These are phyloP conservation scores for Penicillium subrubescens DNA, from an alignment of 495 filamentous ascomycete genomes.

Conservation along the genomic window DNA sequence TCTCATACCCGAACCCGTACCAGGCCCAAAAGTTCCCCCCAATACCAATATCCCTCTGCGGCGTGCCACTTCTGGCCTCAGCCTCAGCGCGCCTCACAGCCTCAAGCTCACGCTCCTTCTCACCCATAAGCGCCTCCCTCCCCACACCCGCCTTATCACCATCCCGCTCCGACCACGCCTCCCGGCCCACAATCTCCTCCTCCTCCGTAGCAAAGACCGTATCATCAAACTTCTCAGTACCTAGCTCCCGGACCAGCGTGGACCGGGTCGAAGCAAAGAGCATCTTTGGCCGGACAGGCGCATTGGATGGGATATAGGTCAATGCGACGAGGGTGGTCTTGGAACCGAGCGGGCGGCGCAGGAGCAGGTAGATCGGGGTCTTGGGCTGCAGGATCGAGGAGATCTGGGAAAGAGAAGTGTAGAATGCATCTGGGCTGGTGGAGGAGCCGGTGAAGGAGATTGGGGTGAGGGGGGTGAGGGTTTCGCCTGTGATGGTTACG, in stretches of 20 bases:
- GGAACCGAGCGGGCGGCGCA: slow-evolving; percentile 63
- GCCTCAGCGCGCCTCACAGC: slow-evolving; percentile 81
- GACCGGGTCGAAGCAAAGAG: slow-evolving; percentile 88
- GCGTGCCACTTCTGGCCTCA: slow-evolving; percentile 72
- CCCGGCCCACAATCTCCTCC: slow-evolving; percentile 63
- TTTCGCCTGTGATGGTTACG: slow-evolving; percentile 74
- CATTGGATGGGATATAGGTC: slow-evolving; percentile 88
- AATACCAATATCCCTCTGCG: slow-evolving; percentile 54
- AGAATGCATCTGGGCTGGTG: slow-evolving; percentile 54
- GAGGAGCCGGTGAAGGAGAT: slow-evolving; percentile 56
- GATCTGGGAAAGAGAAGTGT: slow-evolving; percentile 61
- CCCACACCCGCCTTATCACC: slow-evolving; percentile 47
- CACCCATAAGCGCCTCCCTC: slow-evolving; percentile 73
- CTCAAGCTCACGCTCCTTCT: slow-evolving; percentile 80
- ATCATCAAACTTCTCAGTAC: slow-evolving; percentile 83
- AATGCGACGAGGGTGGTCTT: slow-evolving; percentile 65
- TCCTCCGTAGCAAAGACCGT: slow-evolving; percentile 76
- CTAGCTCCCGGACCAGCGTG: slow-evolving; percentile 82
- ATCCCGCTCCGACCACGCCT: slow-evolving; percentile 79
- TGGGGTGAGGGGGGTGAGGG: slow-evolving; percentile 63
- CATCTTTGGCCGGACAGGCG: slow-evolving; percentile 93
- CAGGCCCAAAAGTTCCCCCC: slow-evolving; percentile 60
- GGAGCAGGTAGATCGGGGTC: slow-evolving; percentile 80
- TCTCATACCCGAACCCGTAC: slow-evolving; percentile 56
- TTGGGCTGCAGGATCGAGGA: slow-evolving; percentile 72